Base-by-base conservation (phyloP, 371 early-diverging fungal genomes). In the Mucor velutinosus region DNA sequence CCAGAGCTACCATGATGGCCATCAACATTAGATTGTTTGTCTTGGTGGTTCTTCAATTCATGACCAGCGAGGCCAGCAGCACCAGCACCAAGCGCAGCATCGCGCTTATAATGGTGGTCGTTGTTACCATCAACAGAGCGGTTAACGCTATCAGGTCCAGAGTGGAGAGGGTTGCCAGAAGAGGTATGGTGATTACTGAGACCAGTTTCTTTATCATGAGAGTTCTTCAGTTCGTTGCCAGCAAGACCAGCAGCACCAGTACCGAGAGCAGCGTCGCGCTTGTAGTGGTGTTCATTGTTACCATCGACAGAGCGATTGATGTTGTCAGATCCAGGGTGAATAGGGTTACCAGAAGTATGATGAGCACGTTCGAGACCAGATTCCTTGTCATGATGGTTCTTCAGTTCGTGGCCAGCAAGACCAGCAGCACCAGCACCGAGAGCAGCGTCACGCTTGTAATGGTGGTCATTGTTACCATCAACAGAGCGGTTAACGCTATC, bases 171-270 rank as follows among this genome's bases (percentile, higher is more conserved):
- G 17, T 43, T 60, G 3, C 29, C 55, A 4, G 14, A 14, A 37
- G 12, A 0, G 14, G 6, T 23, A 14, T 60, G 39, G 27, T 45
- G 6, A 27, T 25, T 41, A 7, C 19, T 14, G 15, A 12, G 23
- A 4, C 23, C 23, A 11, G 19, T 5, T 23, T n/a, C 21, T 0
- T 39, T 21, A 47, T 30, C 30, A 21, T 61, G 47, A 8, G n/a
- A 49, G n/a, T 61, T 25, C 43, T 55, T 55, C 29, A 62, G 35
- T 10, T 62, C 62, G 35, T 69, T 64, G 2, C 58, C 58, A 32
- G 64, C 69, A 37, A 69, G 45, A 17, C 64, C 69, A 25, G 64
- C 63, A 27, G 59, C 66, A 37, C 66, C 66, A 8, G 69, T 55
- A 17, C 55, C 63, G 2, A 51, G 39, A 4, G 55, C 55, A 33